Percentiles rank a stretch among this genome's conserved stretches.
phyloP scores from a whole-genome alignment of 164 flowering plant genomes.

The Cinnamomum chago region DNA sequence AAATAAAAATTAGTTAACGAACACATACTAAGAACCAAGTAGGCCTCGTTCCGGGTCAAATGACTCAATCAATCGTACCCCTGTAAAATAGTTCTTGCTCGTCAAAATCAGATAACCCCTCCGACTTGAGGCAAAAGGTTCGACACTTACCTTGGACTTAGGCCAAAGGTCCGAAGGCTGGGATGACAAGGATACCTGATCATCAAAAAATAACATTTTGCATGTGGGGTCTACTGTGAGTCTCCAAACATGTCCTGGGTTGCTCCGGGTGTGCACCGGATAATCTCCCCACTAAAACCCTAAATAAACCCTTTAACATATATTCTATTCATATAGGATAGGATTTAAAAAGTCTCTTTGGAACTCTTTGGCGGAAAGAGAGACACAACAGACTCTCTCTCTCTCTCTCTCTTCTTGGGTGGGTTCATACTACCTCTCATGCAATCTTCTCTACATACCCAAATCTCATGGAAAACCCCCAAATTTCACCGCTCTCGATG shows the following conservation, averaged over 20 bases:
- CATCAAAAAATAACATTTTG: too few relatives aligned
- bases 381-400: neutral
- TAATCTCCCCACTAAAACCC: neutral
- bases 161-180: too few relatives aligned
- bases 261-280: neutral
- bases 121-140: too few relatives aligned
- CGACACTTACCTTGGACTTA: too few relatives aligned
- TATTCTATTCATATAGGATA: neutral
- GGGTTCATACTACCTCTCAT: slow-evolving; percentile 2
- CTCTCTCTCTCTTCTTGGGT: neutral
- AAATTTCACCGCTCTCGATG: neutral
- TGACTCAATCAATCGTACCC: too few relatives aligned
- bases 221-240: too few relatives aligned
- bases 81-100: too few relatives aligned
- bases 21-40: too few relatives aligned
- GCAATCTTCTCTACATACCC: slow-evolving; percentile 5
- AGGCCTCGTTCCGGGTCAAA: too few relatives aligned
- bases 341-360: neutral
- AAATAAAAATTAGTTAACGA: too few relatives aligned
- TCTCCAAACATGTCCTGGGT: too few relatives aligned
- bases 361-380: neutral
- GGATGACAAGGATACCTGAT: accelerated
- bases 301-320: neutral
- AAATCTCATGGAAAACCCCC: neutral
- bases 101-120: too few relatives aligned